Base-by-base conservation (phyloP, 495 filamentous ascomycete genomes). In the Jackrogersella multiformis region DNA sequence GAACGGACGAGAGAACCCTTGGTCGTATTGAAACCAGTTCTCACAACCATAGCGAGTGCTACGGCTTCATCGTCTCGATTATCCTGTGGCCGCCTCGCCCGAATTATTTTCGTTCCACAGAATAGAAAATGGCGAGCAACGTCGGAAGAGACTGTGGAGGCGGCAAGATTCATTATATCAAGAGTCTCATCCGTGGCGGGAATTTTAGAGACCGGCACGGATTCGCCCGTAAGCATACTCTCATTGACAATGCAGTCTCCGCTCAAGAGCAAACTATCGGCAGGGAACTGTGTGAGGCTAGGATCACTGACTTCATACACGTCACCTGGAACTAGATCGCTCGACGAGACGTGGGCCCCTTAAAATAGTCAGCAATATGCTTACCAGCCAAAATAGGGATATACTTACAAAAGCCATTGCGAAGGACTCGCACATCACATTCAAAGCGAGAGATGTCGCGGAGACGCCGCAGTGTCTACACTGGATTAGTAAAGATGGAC, bases 231-330 rank as follows among this genome's bases (percentile, higher is more conserved):
- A 28, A 99, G 87, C 96, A 99, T 99, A 81, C 94, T 97, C 76
- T 99, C 96, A 74, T 99, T 99, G 62, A 99, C 93, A 65, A 99
- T 98, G 76, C 93, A 97, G 76, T 99, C 96, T 21, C 96, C 96
- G 55, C 91, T 91, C 4, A 99, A 80, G 6, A 99, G 80, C 35
- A 99, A 82, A 74, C 94, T 96, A 78, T 99, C 96, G 71, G 92
- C 93, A 9, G 96, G 96, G 69, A 97, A 91, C 70, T 96, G 90
- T n/a, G 88, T 86, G 24, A 99, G 81, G n/a, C 88, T 94, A 12
- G 94, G 96, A 76, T 99, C 96, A 55, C 95, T 97, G 39, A 98
- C 87, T 78, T 99, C 96, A 74, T 96, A 99, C 4, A 99, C 90
- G 76, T 99, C 96, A 12, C 96, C 96, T 42, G 96, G 96, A 23